A percentile compares a stretch with the other conserved stretches of the same genome.
Evolutionary conservation across 352 stramenopile species (phyloP).

Genomic region (Phytophthora aleatoria): DNA sequence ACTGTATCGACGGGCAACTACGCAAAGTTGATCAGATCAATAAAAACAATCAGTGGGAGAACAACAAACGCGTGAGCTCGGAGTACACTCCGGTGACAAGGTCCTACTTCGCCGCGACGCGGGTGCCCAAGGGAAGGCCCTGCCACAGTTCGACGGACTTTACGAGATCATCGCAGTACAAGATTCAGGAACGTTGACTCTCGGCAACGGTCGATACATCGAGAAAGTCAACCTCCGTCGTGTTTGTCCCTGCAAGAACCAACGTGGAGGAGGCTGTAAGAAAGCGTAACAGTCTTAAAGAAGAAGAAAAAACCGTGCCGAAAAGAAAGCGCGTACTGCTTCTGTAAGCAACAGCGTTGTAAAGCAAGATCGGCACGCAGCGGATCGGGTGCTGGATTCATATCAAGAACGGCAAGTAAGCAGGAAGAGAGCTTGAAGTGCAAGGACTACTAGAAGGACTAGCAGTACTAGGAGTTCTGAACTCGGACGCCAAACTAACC

Average conservation of each 20-base stretch:
- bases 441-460: no score
- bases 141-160: constrained; percentile 7
- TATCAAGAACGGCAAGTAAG: no score
- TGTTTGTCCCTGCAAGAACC: constrained; percentile 5
- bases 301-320: no score
- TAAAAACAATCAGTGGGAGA: background rate
- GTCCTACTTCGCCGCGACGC: background rate
- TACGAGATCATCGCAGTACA: constrained; percentile 1
- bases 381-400: no score
- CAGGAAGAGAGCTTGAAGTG: no score
- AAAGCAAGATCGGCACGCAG: no score
- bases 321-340: no score
- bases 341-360: no score
- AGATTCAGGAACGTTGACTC: constrained; percentile 4
- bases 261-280: constrained; percentile 11
- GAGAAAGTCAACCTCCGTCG: constrained; percentile 9
- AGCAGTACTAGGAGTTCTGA: no score
- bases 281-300: no score
- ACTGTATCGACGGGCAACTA: background rate
- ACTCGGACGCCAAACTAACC: no score
- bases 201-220: constrained; percentile 13
- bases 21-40: constrained; percentile 1
- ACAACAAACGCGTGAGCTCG: background rate
- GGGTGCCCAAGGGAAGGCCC: background rate
- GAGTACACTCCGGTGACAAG: background rate